Conservation (phyloP, 257 asterid species). For the Capsicum baccatum region DNA sequence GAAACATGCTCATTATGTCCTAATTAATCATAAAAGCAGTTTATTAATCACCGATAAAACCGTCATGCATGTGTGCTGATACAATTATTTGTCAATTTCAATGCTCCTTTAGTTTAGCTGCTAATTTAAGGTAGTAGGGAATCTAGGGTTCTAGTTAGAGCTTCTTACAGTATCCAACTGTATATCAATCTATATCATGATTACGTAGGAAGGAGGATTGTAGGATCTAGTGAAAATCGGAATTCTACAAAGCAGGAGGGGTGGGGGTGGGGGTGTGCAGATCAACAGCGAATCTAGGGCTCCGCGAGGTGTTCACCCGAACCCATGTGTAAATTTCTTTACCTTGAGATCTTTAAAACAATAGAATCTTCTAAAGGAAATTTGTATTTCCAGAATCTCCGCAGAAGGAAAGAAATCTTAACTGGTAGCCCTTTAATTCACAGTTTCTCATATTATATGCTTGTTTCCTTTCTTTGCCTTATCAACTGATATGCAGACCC, state of each 20-base stretch:
- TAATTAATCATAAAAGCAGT: no score
- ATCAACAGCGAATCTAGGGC: no score
- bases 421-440: neutral
- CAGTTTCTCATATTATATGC: neutral
- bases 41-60: no score
- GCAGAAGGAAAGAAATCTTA: no score
- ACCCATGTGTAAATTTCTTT: neutral
- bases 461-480: neutral
- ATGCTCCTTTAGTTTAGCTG: neutral
- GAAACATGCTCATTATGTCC: neutral
- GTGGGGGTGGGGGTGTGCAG: neutral
- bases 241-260: neutral
- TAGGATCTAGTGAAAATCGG: slow-evolving; percentile 4
- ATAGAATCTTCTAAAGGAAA: neutral
- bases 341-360: no score
- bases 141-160: slow-evolving; percentile 5
- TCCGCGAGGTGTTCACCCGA: no score
- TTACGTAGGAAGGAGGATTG: neutral
- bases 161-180: neutral
- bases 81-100: neutral
- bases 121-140: neutral
- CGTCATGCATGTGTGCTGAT: no score
- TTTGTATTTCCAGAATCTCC: neutral
- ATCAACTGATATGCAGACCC: neutral
- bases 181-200: neutral